Evolutionary conservation across 306 rosid genomes (phyloP), one percentile per base, ranked within the genome.

Genomic region (Cicer cuneatum): DNA sequence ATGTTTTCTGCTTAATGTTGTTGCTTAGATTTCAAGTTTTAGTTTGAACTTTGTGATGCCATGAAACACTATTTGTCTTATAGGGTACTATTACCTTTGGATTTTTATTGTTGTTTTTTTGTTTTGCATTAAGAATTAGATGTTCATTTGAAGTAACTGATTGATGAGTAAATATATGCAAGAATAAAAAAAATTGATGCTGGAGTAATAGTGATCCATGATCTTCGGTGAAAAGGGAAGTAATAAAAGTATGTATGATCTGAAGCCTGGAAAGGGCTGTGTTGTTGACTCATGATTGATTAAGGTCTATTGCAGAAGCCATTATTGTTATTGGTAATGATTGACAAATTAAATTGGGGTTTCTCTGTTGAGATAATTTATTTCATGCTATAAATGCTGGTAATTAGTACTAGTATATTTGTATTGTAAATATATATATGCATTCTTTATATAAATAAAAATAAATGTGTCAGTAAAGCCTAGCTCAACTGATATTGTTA

Each of bases 1-100:
- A 72, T 54, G 7, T 24, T 41, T 51, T 57, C 5, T 51, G 49
- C 13, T 74, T 12, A 8, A 51, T 80, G 39, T 66, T 68, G 53
- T 75, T 78, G 76, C 85, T 77, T 76, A 41, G 58, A 77, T 79
- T 68, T 82, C 65, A 76, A 77, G 84, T 73, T 67, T 82, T 13
- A 19, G 61, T 72, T 77, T 75, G 84, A 69, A 72, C 29, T 33
- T 40, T 54, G 69, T 37, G 66, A 73, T 74, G 37, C 16, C 29
- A 73, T 72, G 67, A 29, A 65, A 10, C 43, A 24, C 29, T 29
- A n/a, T n/a, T 51, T 63, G 16, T 69, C 8, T 56, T 75, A 8
- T 56, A 8, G 53, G 66, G 71, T 69, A 48, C 10, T 58, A 46
- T 46, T 58, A 37, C 53, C 70, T 60, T 60, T 51, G 11, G 49